Percentiles rank a stretch among this genome's conserved stretches.
Evolutionary conservation across 441 rosid genomes (phyloP).

Genomic region (Viola pubescens): DNA sequence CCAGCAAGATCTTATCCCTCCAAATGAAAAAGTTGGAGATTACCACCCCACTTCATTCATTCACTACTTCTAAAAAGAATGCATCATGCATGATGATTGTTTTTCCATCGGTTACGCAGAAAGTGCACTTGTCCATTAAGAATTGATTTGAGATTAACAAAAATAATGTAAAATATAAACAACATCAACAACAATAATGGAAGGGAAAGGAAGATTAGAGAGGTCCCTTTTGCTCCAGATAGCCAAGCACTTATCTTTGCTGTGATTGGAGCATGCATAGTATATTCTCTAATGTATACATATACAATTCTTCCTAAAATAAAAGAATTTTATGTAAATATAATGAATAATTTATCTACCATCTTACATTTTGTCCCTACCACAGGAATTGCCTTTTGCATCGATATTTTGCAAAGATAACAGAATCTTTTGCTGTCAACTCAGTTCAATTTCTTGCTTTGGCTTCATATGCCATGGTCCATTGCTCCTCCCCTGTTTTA

Average conservation of each 20-base stretch:
- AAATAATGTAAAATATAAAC: no score
- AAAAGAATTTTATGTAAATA: background rate
- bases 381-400: background rate
- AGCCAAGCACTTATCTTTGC: no score
- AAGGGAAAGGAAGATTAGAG: no score
- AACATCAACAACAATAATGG: no score
- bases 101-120: conserved; percentile 12
- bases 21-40: conserved; percentile 2
- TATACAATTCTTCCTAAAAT: no score
- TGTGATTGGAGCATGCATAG: no score
- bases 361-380: background rate
- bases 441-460: conserved; percentile 7
- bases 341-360: conserved; percentile 12
- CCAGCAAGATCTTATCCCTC: conserved; percentile 3
- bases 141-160: no score
- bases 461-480: background rate
- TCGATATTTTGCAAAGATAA: conserved; percentile 1
- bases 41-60: conserved; percentile 2
- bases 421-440: conserved; percentile 12
- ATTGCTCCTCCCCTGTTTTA: background rate
- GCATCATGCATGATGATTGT: conserved; percentile 12
- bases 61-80: conserved; percentile 5
- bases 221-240: no score
- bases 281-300: no score
- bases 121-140: background rate